A percentile compares a stretch with the other conserved stretches of the same genome.
Evolutionary conservation across 495 filamentous ascomycete genomes (phyloP).

Genomic region (Peziza echinospora): DNA sequence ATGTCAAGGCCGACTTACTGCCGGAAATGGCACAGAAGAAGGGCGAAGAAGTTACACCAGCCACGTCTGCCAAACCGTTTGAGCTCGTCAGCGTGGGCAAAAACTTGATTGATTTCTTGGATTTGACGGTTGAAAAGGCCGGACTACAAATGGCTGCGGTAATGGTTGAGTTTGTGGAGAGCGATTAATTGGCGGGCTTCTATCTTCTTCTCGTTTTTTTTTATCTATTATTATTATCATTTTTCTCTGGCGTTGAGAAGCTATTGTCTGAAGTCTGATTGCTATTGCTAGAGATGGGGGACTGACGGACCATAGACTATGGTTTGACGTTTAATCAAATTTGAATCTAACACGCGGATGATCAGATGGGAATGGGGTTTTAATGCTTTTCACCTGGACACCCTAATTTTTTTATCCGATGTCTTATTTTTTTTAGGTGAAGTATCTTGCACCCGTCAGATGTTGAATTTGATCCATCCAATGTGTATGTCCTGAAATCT

Average conservation of each 20-base stretch:
- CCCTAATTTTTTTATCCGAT: no score
- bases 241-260: not conserved
- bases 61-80: conserved; percentile 29
- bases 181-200: not conserved
- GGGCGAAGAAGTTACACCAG: conserved; percentile 25
- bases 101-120: conserved; percentile 56
- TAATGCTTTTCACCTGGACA: no score
- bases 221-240: no score
- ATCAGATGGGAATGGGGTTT: no score
- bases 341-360: no score
- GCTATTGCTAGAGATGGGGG: no score
- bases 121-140: conserved; percentile 54
- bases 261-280: not conserved
- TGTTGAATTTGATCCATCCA: no score
- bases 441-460: no score
- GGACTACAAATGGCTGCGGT: conserved; percentile 77
- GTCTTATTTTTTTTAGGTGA: no score
- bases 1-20: conserved; percentile 65
- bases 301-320: no score
- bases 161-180: conserved; percentile 54
- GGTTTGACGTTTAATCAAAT: no score
- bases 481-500: no score
- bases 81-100: conserved; percentile 59
- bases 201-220: not conserved
- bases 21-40: conserved; percentile 47